Evolutionary conservation across 257 asterid genomes (phyloP).

Genomic region (Solanum boliviense): DNA sequence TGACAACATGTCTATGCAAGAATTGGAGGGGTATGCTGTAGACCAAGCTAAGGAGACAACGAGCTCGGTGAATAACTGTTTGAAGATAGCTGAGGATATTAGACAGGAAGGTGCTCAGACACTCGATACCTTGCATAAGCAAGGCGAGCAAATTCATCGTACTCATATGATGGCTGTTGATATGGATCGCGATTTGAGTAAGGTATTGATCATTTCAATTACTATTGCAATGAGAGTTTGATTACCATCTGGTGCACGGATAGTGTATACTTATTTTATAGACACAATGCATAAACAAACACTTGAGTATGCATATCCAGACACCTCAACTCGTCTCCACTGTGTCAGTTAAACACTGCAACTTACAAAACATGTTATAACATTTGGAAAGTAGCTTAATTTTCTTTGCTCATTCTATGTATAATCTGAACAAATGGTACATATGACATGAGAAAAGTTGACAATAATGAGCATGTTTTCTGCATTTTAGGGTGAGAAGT

Average conservation of each 20-base stretch:
- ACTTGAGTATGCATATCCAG: background rate
- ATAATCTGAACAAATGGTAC: background rate
- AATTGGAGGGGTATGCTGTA: constrained; percentile 70
- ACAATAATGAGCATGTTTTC: background rate
- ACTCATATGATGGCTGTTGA: constrained; percentile 88
- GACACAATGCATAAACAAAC: background rate
- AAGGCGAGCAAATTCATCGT: constrained; percentile 89
- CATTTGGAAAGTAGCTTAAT: background rate
- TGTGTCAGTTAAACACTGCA: background rate
- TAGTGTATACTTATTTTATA: background rate
- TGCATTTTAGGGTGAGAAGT: constrained; percentile 67
- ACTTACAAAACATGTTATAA: background rate
- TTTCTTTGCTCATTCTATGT: background rate
- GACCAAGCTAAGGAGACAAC: constrained; percentile 70
- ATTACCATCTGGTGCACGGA: background rate
- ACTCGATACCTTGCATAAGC: constrained; percentile 69
- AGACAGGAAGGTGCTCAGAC: constrained; percentile 53
- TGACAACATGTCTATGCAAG: constrained; percentile 75
- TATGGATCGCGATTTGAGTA: constrained; percentile 73
- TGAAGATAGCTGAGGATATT: constrained; percentile 82
- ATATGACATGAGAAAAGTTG: background rate
- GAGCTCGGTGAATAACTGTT: constrained; percentile 51
- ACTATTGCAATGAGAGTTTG: background rate
- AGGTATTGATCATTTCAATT: constrained; percentile 22
- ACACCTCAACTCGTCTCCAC: background rate